These are phyloP conservation scores for Solanum megistacrolobum DNA, from an alignment of 257 asterid genomes.

Conservation along the genomic window DNA sequence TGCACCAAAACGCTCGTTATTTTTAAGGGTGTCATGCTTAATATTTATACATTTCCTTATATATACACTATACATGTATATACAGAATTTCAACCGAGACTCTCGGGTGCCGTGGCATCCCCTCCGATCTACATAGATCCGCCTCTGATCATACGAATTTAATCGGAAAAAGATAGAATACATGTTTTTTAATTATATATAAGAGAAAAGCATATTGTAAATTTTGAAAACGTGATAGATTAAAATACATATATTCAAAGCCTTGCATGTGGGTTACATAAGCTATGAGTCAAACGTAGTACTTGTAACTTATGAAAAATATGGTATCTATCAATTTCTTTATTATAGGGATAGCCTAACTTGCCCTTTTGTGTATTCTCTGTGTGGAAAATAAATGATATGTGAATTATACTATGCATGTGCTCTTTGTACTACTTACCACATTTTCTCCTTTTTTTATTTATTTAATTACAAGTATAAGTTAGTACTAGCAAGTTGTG, in stretches of 20 bases:
- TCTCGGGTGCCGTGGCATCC: background rate
- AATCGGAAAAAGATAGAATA: background rate
- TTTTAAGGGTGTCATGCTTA: background rate
- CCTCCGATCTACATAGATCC: too few relatives aligned
- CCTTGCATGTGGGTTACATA: constrained; percentile 15
- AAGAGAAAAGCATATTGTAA: background rate
- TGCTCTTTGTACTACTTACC: constrained; percentile 3
- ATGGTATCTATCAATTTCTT: constrained; percentile 11
- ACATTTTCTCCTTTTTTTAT: background rate
- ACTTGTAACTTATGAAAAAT: background rate
- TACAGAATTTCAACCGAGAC: too few relatives aligned
- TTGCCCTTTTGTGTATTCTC: background rate
- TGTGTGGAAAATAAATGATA: background rate
- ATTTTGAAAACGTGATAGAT: background rate
- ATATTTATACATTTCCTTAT: too few relatives aligned
- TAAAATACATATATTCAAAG: background rate
- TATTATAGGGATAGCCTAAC: constrained; percentile 12
- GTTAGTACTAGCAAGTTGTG: background rate
- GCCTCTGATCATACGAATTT: background rate
- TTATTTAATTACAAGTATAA: background rate
- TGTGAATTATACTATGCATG: constrained; percentile 11
- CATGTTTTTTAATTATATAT: too few relatives aligned
- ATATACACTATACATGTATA: too few relatives aligned
- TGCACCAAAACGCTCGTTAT: background rate
- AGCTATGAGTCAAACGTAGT: constrained; percentile 1